Percentiles rank a stretch among this genome's conserved stretches.
phyloP scores from a whole-genome alignment of 305 asterid species.

The Plantago coronopus region DNA sequence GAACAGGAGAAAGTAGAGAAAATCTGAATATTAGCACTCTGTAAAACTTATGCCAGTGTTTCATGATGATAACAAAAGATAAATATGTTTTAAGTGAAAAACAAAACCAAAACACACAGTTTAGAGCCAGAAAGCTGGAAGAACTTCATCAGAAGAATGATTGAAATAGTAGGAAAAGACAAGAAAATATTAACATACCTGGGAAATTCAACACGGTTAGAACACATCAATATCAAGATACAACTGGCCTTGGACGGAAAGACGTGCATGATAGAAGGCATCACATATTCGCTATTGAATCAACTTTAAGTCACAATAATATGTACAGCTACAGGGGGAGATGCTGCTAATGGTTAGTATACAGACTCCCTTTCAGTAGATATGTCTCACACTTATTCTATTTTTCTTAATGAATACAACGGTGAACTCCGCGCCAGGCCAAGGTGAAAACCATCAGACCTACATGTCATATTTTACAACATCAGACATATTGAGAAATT shows the following conservation, averaged over 20 bases:
- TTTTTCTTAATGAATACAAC: neutral
- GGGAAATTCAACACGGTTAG: neutral
- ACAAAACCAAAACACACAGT: neutral
- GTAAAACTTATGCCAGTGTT: neutral
- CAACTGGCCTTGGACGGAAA: slow-evolving; percentile 1
- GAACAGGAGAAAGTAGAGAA: too few relatives aligned
- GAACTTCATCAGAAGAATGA: neutral
- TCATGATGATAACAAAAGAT: neutral
- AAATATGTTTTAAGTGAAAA: neutral
- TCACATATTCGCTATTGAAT: neutral
- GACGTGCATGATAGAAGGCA: slow-evolving; percentile 1
- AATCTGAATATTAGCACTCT: too few relatives aligned
- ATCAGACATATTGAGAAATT: neutral
- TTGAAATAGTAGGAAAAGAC: neutral
- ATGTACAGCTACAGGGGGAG: slow-evolving; percentile 1
- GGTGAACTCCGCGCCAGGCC: neutral
- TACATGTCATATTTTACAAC: neutral
- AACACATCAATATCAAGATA: slow-evolving; percentile 7
- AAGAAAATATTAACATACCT: neutral
- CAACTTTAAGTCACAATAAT: neutral
- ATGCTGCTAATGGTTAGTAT: slow-evolving; percentile 5
- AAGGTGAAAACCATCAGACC: slow-evolving; percentile 7
- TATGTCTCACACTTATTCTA: neutral
- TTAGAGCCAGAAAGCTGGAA: neutral
- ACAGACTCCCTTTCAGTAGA: neutral